Percentiles rank a stretch among this genome's conserved stretches.
phyloP scores from a whole-genome alignment of 495 filamentous ascomycete species.

The Penicillium diatomitis region DNA sequence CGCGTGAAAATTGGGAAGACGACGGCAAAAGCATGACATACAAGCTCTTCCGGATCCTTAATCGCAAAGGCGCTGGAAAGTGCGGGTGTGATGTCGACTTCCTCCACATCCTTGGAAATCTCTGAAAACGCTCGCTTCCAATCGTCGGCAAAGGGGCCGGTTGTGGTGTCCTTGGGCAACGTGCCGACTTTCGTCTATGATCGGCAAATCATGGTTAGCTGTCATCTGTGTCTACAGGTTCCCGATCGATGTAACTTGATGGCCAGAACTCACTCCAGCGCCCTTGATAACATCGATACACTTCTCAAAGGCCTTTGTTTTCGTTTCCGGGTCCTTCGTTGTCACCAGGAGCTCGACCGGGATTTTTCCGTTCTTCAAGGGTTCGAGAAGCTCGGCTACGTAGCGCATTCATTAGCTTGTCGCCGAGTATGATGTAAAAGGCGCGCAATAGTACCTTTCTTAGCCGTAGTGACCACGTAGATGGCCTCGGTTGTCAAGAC shows the following conservation, averaged over 20 bases:
- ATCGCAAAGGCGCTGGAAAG: slow-evolving; percentile 83
- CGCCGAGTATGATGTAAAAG: neutral
- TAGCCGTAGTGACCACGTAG: slow-evolving; percentile 88
- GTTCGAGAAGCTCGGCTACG: slow-evolving; percentile 84
- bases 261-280: slow-evolving; percentile 59
- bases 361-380: slow-evolving; percentile 82
- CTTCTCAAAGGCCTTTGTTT: slow-evolving; percentile 75
- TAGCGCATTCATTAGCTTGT: slow-evolving; percentile 2
- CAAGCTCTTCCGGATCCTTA: slow-evolving; percentile 90
- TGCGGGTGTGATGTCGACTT: slow-evolving; percentile 76
- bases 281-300: slow-evolving; percentile 77
- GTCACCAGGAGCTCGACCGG: slow-evolving; percentile 82
- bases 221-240: neutral
- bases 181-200: slow-evolving; percentile 78
- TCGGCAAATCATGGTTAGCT: neutral
- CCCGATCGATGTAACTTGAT: neutral
- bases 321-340: slow-evolving; percentile 82
- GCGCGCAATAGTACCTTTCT: slow-evolving; percentile 62
- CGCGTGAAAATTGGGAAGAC: neutral
- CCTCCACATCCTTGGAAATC: slow-evolving; percentile 73
- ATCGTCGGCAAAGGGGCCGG: slow-evolving; percentile 87
- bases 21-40: slow-evolving; percentile 21
- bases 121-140: slow-evolving; percentile 78
- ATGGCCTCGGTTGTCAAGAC: slow-evolving; percentile 79
- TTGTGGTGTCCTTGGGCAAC: slow-evolving; percentile 70